Evolutionary conservation across 176 grass and related monocot species (phyloP), one percentile per base, ranked within the genome.

Genomic region (Musa troglodytarum): DNA sequence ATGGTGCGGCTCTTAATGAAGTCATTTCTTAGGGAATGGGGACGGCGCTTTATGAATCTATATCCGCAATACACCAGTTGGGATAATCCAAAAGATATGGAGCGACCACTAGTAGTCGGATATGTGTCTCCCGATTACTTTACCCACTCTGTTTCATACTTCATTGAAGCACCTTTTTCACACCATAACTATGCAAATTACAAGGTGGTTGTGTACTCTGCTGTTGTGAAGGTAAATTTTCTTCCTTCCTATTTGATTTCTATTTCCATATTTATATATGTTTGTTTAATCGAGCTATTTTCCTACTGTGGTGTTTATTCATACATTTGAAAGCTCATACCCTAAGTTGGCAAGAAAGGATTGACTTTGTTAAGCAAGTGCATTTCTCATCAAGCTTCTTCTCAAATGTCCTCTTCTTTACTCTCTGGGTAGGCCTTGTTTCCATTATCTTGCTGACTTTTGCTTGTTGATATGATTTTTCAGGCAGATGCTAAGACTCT

Each of bases 101-200:
- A 99, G 68, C 88, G 96, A 9, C 86, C 88, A 24, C 81, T 99
- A 68, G 79, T 92, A 49, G 84, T 99, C 20, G 96, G 96, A 72
- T 99, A 99, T 79, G 76, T 95, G 9, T 99, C 96, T 28, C 96
- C 96, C 69, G 96, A 99, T 86, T 99, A 95, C 77, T 99, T 99
- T 84, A 99, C 96, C 56, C 96, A 99, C 70, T 99, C 96, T 17
- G 96, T 99, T 25, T 99, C 96, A 1, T 99, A 99, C 82, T 99
- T 99, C 81, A 89, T 99, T 81, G 96, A 99, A 84, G 96, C 96
- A 11, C 96, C 96, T 28, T 86, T 99, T 78, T 76, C 86, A 71
- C 80, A 87, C 74, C 91, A 99, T 81, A 91, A 99, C 53, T 89
- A 89, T 79, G 77, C 78, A 81, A 88, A 84, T 68, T 99, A 69